Percentiles rank a stretch among this genome's conserved stretches.
These are phyloP conservation scores for Fusarium robinianum DNA, from an alignment of 2,329 filamentous ascomycete species.

Conservation along the genomic window DNA sequence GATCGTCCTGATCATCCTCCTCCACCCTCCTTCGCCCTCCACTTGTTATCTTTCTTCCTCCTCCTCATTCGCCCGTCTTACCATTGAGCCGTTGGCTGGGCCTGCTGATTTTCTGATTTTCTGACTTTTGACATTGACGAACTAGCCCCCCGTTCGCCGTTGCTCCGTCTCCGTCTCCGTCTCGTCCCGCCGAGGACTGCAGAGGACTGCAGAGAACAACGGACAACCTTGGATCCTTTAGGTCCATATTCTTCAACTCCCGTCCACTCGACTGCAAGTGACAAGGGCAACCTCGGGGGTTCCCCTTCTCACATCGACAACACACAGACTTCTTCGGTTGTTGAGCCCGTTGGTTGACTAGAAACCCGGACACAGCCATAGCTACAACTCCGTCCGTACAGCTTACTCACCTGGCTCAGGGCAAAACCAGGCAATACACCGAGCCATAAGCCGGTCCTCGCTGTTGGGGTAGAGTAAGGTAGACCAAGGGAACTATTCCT, in stretches of 20 bases:
- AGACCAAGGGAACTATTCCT: too few relatives aligned
- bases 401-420: too few relatives aligned
- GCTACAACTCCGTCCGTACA: slow-evolving; percentile 7
- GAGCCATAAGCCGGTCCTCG: too few relatives aligned
- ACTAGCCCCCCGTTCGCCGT: neutral
- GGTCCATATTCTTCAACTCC: too few relatives aligned
- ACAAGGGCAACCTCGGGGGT: slow-evolving; percentile 9
- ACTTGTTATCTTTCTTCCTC: slow-evolving; percentile 7
- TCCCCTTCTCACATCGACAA: slow-evolving; percentile 13
- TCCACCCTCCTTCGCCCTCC: slow-evolving; percentile 14
- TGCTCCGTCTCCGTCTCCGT: neutral
- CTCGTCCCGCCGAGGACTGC: neutral
- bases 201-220: neutral
- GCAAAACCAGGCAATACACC: too few relatives aligned
- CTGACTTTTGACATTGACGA: slow-evolving; percentile 20
- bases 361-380: slow-evolving; percentile 13
- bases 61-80: slow-evolving; percentile 26
- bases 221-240: neutral
- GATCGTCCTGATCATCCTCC: slow-evolving; percentile 18
- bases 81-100: slow-evolving; percentile 25
- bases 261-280: slow-evolving; percentile 23
- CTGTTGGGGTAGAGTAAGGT: too few relatives aligned
- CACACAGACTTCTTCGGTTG: slow-evolving; percentile 7
- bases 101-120: slow-evolving; percentile 21
- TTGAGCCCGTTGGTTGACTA: too few relatives aligned